Evolutionary conservation across 768 basidiomycete genomes (phyloP).

Genomic region (Bullera alba): DNA sequence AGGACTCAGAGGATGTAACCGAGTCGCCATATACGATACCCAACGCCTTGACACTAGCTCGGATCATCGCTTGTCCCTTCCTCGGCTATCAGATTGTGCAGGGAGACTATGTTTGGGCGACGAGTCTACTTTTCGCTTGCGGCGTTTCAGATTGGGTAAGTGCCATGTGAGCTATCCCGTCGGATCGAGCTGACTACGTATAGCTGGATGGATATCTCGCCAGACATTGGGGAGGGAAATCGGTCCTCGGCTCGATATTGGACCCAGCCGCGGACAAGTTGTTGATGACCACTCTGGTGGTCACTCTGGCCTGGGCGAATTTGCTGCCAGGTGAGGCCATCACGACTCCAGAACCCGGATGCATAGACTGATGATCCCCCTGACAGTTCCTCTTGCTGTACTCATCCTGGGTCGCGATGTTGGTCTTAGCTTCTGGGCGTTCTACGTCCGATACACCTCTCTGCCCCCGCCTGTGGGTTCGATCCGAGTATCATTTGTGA

Average conservation of each 20-base stretch:
- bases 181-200: not conserved
- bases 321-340: slow-evolving; percentile 68
- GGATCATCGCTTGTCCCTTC: slow-evolving; percentile 80
- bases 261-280: slow-evolving; percentile 97
- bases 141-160: slow-evolving; percentile 87
- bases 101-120: slow-evolving; percentile 71
- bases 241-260: slow-evolving; percentile 89
- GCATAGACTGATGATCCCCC: not conserved
- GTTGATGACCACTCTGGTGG: slow-evolving; percentile 85
- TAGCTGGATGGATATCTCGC: slow-evolving; percentile 91
- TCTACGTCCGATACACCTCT: slow-evolving; percentile 43
- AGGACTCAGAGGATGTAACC: slow-evolving; percentile 19
- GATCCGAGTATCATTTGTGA: not conserved
- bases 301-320: slow-evolving; percentile 74
- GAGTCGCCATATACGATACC: slow-evolving; percentile 70
- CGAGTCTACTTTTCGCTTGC: slow-evolving; percentile 76
- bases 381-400: slow-evolving; percentile 69
- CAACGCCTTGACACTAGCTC: slow-evolving; percentile 77
- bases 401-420: slow-evolving; percentile 86
- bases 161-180: slow-evolving; percentile 14
- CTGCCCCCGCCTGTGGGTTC: slow-evolving; percentile 72
- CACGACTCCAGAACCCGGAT: not conserved
- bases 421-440: slow-evolving; percentile 14
- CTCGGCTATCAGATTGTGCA: slow-evolving; percentile 85
- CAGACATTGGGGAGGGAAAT: slow-evolving; percentile 72